Percentiles rank a stretch among this genome's conserved stretches.
Evolutionary conservation across 495 filamentous ascomycete genomes (phyloP).

Genomic region (Podospora anserina): DNA sequence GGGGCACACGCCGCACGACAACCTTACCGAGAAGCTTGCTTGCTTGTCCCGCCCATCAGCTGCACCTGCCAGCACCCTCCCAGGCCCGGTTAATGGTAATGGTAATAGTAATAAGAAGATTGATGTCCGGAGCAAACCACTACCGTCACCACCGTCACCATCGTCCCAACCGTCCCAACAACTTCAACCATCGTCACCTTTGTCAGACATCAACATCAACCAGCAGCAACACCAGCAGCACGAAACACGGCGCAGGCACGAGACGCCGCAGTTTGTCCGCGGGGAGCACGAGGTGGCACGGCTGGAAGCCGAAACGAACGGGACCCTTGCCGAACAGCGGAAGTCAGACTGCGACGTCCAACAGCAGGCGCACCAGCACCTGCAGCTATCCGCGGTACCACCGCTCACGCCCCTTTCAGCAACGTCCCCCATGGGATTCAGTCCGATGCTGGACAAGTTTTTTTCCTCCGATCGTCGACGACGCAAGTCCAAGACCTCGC

Average conservation of each 20-base stretch:
- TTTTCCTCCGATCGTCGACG: conserved; percentile 35
- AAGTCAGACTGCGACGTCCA: conserved; percentile 30
- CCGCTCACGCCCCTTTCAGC: conserved; percentile 22
- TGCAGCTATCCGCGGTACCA: conserved; percentile 34
- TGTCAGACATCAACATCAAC: background rate
- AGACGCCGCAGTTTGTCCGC: conserved; percentile 23
- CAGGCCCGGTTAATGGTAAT: background rate
- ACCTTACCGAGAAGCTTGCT: conserved; percentile 13
- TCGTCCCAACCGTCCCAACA: background rate
- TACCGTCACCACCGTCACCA: background rate
- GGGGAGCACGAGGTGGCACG: conserved; percentile 34
- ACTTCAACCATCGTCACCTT: background rate
- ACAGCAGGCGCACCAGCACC: conserved; percentile 24
- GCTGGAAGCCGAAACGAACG: conserved; percentile 40
- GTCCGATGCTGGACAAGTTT: conserved; percentile 40
- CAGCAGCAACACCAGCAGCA: background rate
- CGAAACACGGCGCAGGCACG: conserved; percentile 10
- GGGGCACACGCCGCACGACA: conserved; percentile 13
- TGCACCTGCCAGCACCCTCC: background rate
- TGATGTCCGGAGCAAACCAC: background rate
- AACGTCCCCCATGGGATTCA: conserved; percentile 19
- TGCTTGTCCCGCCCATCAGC: conserved; percentile 7
- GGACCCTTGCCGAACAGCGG: conserved; percentile 44
- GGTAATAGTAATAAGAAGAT: conserved; percentile 9
- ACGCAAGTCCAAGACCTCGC: conserved; percentile 4